Conservation (phyloP, 2,329 filamentous ascomycete genomes). For the Dactylonectria estremocensis region DNA sequence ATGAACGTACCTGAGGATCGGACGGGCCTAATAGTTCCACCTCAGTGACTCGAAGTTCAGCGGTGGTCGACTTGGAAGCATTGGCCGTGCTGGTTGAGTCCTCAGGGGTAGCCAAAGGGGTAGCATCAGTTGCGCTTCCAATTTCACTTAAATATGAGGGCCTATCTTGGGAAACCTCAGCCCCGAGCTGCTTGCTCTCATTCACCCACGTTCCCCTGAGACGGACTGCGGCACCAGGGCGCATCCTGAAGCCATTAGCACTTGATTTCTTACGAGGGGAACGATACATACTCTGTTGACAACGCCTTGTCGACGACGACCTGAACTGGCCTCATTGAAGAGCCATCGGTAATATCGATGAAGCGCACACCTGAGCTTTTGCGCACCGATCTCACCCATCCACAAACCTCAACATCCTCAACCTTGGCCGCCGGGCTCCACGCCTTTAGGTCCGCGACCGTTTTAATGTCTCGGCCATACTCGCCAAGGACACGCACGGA, state of each 20-base stretch:
- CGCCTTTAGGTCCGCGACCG: slow-evolving; percentile 71
- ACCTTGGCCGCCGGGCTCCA: slow-evolving; percentile 62
- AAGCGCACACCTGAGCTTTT: slow-evolving; percentile 90
- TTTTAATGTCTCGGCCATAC: slow-evolving; percentile 54
- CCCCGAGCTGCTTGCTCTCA: slow-evolving; percentile 31
- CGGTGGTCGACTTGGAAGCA: slow-evolving; percentile 24
- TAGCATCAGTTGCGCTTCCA: slow-evolving; percentile 3
- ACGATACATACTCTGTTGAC: slow-evolving; percentile 76
- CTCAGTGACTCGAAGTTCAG: slow-evolving; percentile 81
- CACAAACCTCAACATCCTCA: slow-evolving; percentile 75
- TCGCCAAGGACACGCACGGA: slow-evolving; percentile 52
- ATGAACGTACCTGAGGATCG: slow-evolving; percentile 78
- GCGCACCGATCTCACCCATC: slow-evolving; percentile 87
- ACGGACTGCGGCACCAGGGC: slow-evolving; percentile 85
- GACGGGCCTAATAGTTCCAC: slow-evolving; percentile 82
- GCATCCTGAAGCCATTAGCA: slow-evolving; percentile 71
- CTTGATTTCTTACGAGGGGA: slow-evolving; percentile 2
- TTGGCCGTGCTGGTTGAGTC: slow-evolving; percentile 4
- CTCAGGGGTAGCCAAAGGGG: slow-evolving; percentile 7
- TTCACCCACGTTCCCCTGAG: slow-evolving; percentile 81
- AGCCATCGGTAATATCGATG: slow-evolving; percentile 89
- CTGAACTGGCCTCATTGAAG: slow-evolving; percentile 84
- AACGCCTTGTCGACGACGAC: slow-evolving; percentile 82
- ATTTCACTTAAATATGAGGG: slow-evolving; percentile 1
- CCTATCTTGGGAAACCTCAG: slow-evolving; percentile 18